Conservation (phyloP, 2,329 filamentous ascomycete species). For the Hymenoscyphus fraxineus region DNA sequence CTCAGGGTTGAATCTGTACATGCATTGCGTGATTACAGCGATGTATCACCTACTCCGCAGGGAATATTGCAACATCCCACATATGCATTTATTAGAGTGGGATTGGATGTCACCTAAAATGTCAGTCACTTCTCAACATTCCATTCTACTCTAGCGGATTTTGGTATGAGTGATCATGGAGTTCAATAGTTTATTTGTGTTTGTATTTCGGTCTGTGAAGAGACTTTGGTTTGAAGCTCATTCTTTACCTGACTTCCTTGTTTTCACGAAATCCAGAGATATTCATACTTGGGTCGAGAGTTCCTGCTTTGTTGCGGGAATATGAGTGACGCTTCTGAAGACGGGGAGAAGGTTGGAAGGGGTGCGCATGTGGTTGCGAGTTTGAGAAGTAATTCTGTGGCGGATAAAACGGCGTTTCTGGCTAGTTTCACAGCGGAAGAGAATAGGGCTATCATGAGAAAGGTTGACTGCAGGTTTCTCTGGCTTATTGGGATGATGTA, state of each 20-base stretch:
- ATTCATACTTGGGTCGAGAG: background rate
- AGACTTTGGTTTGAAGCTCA: too few species aligned
- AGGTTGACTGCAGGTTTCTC: constrained; percentile 39
- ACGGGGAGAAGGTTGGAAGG: constrained; percentile 10
- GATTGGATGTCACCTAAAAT: background rate
- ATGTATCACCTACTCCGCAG: constrained; percentile 15
- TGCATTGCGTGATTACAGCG: constrained; percentile 22
- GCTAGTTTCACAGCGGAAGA: constrained; percentile 39
- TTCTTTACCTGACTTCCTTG: too few species aligned
- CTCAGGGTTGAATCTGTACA: background rate
- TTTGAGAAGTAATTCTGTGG: constrained; percentile 16
- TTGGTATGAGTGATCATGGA: background rate
- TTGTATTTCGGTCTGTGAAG: background rate
- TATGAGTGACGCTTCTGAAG: constrained; percentile 8
- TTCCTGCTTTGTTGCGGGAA: background rate
- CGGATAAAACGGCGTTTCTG: constrained; percentile 33
- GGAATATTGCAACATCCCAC: background rate
- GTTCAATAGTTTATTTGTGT: background rate
- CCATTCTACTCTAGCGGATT: background rate
- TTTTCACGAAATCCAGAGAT: too few species aligned
- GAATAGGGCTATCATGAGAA: constrained; percentile 38
- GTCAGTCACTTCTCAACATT: background rate
- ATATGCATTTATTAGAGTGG: background rate
- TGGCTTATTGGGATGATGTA: constrained; percentile 40
- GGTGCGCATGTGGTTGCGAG: constrained; percentile 7